Evolutionary conservation across 371 early-diverging fungal genomes (phyloP).

Genomic region (Circinella umbellata): DNA sequence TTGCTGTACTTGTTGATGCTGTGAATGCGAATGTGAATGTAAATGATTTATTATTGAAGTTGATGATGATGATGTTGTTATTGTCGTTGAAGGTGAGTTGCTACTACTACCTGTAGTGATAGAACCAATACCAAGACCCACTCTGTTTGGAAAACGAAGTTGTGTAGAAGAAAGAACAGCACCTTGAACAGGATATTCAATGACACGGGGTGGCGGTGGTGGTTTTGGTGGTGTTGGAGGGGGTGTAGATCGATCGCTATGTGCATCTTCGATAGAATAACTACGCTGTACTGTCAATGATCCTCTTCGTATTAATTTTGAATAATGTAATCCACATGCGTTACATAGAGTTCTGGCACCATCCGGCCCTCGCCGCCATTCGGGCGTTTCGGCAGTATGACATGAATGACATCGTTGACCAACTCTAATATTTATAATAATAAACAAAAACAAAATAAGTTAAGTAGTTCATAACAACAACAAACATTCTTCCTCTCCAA

Average conservation of each 20-base stretch:
- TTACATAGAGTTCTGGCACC: constrained; percentile 74
- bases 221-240: neutral
- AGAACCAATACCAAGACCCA: neutral
- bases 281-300: constrained; percentile 9
- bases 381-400: constrained; percentile 65
- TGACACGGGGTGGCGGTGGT: constrained; percentile 1
- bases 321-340: constrained; percentile 58
- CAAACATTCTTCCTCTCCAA: too few relatives aligned
- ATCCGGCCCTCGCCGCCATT: constrained; percentile 75
- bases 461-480: too few relatives aligned
- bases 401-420: constrained; percentile 65
- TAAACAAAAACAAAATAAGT: neutral
- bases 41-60: too few relatives aligned
- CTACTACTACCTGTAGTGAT: neutral
- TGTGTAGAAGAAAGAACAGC: neutral
- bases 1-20: too few relatives aligned
- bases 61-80: neutral
- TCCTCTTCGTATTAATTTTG: constrained; percentile 13
- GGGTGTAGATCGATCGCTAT: neutral
- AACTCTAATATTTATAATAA: constrained; percentile 14
- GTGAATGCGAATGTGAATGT: too few relatives aligned
- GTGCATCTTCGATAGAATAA: neutral
- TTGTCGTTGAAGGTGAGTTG: neutral
- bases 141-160: neutral
- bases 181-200: constrained; percentile 2